Conservation (phyloP, 2,329 filamentous ascomycete genomes). For the Aspergillus uvarum region DNA sequence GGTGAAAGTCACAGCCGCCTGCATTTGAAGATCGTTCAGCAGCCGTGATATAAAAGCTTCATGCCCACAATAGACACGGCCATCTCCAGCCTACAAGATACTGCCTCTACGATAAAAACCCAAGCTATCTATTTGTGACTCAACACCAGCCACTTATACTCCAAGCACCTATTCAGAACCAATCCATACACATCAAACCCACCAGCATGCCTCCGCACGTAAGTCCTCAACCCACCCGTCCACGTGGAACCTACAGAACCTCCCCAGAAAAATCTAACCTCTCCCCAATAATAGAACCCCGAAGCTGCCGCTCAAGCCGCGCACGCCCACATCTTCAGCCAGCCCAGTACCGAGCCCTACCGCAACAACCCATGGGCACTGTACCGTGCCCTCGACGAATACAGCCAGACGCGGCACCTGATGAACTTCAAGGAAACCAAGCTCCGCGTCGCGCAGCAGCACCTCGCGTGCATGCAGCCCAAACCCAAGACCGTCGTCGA, state of each 20-base stretch:
- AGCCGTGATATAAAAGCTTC: neutral
- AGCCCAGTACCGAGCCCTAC: slow-evolving; percentile 14
- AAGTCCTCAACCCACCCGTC: neutral
- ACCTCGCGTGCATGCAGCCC: slow-evolving; percentile 23
- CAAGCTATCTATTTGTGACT: too few species aligned
- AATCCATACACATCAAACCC: neutral
- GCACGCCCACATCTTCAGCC: slow-evolving; percentile 23
- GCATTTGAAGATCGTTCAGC: neutral
- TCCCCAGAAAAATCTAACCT: neutral
- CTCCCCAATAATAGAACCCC: neutral
- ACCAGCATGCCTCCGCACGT: neutral
- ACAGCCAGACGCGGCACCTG: slow-evolving; percentile 28
- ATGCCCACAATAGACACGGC: neutral
- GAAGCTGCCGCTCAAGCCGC: slow-evolving; percentile 12
- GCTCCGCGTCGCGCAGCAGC: slow-evolving; percentile 22
- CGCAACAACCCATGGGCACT: slow-evolving; percentile 31
- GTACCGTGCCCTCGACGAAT: slow-evolving; percentile 33
- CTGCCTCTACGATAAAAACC: neutral
- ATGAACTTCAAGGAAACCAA: slow-evolving; percentile 37
- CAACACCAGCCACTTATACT: too few species aligned
- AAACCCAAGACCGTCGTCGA: slow-evolving; percentile 37
- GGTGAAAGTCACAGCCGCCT: neutral
- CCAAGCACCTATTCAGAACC: neutral
- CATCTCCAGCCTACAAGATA: neutral
- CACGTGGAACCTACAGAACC: neutral